phyloP scores from a whole-genome alignment of 2,329 filamentous ascomycete species.

The Domatiomyces catenatus region DNA sequence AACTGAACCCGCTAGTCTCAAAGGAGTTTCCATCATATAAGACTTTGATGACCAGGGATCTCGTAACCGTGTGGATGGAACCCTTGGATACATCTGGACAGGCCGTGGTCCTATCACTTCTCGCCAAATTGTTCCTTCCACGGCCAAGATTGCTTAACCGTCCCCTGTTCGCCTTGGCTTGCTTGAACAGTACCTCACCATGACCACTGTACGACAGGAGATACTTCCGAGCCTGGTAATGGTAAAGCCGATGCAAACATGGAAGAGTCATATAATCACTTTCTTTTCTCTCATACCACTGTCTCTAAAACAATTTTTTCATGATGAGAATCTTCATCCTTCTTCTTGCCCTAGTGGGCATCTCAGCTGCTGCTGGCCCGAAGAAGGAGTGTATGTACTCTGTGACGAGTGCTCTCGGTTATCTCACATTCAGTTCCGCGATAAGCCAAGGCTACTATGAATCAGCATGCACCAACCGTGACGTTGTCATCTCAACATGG shows the following conservation, averaged over 20 bases:
- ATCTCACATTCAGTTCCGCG: constrained; percentile 7
- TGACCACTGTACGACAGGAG: background rate
- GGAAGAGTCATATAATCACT: background rate
- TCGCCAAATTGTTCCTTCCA: background rate
- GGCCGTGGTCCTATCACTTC: background rate
- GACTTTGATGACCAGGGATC: background rate
- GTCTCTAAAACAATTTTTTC: background rate
- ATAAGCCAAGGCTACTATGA: constrained; percentile 4
- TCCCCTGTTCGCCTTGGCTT: background rate
- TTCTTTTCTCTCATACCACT: background rate
- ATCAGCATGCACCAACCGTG: constrained; percentile 20
- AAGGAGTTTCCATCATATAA: background rate
- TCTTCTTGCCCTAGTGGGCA: constrained; percentile 1
- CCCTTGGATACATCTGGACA: background rate
- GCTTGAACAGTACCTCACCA: background rate
- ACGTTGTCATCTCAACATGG: constrained; percentile 23
- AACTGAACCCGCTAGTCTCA: background rate
- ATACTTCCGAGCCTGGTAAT: background rate
- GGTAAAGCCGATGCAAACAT: background rate
- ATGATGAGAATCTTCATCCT: constrained; percentile 2
- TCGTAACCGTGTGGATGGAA: background rate
- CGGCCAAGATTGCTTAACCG: background rate
- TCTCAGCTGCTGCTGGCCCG: background rate
- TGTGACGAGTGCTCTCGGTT: background rate
- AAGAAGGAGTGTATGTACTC: background rate